Base-by-base conservation (phyloP, 2,329 filamentous ascomycete species). In the Colletotrichum cuscutae region DNA sequence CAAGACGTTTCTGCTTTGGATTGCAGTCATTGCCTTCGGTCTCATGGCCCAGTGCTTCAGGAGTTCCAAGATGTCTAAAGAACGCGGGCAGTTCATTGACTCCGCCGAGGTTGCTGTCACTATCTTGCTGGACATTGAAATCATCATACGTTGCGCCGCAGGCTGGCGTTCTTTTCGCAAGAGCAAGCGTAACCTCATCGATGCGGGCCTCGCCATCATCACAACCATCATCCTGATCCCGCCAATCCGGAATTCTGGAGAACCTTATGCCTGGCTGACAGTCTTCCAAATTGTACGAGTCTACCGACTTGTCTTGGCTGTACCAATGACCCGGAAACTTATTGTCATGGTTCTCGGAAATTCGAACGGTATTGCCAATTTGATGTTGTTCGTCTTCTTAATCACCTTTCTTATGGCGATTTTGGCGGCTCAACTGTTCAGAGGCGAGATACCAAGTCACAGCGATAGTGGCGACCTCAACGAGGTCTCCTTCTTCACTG, bases 371-470 rank as follows among this genome's bases (percentile, higher is more conserved):
- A 92, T 99, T 74, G 89, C 94, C 52, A 99, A 99, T 80, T 86
- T 99, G 74, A 97, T 99, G 84, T 86, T 98, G 22, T 99, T 99
- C 80, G 95, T 99, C 78, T 98, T 98, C 79, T 87, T 99, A 64
- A 94, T 98, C 79, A 98, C 95, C 0, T 98, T 98, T 79, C 87
- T 99, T 58, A 94, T 95, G 77, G 93, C 97, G 3, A 97, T 99
- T 71, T 95, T 99, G 77, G 97, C 97, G 7, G 91, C 93, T 1
- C 96, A 99, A 81, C 90, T 99, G 4, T 97, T 99, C 79, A 92
- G 97, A 46, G 95, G 95, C 35, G 92, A 97, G 77, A 89, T 98
- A 32, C 92, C 94, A 0, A 77, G 87, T 37, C 77, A 86, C n/a
- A 90, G 94, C 75, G 82, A 85, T 2, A 80, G 83, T n/a, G 93